phyloP scores from a whole-genome alignment of 2,329 filamentous ascomycete species.

The Nothophoma quercina region DNA sequence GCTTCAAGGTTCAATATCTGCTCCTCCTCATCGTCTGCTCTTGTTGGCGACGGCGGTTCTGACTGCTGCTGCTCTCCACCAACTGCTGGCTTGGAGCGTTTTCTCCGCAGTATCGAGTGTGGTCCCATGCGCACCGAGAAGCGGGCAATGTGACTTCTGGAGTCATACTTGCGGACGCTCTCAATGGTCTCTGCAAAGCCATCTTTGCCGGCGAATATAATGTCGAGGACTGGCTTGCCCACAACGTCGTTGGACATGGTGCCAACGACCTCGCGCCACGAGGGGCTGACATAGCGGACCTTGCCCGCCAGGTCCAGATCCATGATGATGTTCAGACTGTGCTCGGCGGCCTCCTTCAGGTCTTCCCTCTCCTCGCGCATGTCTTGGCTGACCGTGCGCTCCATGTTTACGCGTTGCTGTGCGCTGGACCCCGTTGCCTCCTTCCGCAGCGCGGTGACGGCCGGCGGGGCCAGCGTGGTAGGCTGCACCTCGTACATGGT shows the following conservation, averaged over 20 bases:
- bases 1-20: constrained; percentile 82
- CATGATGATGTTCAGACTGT: constrained; percentile 95
- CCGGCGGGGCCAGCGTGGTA: constrained; percentile 52
- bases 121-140: constrained; percentile 49
- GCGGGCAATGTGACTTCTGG: constrained; percentile 79
- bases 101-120: constrained; percentile 44
- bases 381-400: constrained; percentile 78
- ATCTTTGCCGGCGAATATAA: constrained; percentile 80
- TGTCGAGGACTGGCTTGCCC: constrained; percentile 78
- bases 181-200: constrained; percentile 86
- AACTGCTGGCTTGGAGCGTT: constrained; percentile 33
- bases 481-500: constrained; percentile 42
- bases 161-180: constrained; percentile 86
- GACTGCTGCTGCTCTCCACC: constrained; percentile 42
- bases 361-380: constrained; percentile 94
- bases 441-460: constrained; percentile 53
- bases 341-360: constrained; percentile 91
- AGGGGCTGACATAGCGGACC: constrained; percentile 95
- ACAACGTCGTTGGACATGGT: constrained; percentile 75
- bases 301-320: constrained; percentile 90
- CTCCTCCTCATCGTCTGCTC: constrained; percentile 47
- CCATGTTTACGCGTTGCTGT: constrained; percentile 55
- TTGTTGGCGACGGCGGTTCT: constrained; percentile 40
- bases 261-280: constrained; percentile 92
- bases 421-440: constrained; percentile 41